phyloP scores from a whole-genome alignment of 2,329 filamentous ascomycete genomes.

The Phyllosticta citriasiana region DNA sequence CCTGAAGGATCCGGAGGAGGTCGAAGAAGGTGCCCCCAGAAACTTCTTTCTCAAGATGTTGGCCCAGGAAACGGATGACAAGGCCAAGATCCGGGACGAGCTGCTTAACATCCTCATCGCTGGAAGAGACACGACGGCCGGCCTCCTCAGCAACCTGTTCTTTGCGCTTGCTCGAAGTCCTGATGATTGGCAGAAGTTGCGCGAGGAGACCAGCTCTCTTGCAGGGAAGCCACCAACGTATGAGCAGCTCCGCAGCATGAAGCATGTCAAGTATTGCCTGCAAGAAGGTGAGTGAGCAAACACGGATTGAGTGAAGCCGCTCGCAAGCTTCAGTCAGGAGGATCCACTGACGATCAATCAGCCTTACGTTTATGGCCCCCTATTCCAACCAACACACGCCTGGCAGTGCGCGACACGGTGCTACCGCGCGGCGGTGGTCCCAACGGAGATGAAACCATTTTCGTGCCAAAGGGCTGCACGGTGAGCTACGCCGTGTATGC shows the following conservation, averaged over 20 bases:
- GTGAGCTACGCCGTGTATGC: slow-evolving; percentile 36
- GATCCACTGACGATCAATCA: slow-evolving; percentile 1
- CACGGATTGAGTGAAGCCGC: neutral
- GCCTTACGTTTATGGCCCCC: slow-evolving; percentile 44
- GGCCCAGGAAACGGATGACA: slow-evolving; percentile 35
- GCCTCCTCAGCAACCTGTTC: slow-evolving; percentile 30
- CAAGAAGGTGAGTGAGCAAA: slow-evolving; percentile 43
- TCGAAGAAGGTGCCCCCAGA: slow-evolving; percentile 12
- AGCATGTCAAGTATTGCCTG: slow-evolving; percentile 49
- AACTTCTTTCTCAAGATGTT: slow-evolving; percentile 40
- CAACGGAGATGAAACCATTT: slow-evolving; percentile 39
- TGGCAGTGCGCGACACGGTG: slow-evolving; percentile 38
- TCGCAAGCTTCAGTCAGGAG: neutral
- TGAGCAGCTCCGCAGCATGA: slow-evolving; percentile 47
- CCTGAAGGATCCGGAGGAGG: slow-evolving; percentile 18
- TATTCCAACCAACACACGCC: slow-evolving; percentile 44
- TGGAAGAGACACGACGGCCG: slow-evolving; percentile 31
- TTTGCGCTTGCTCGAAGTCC: slow-evolving; percentile 30
- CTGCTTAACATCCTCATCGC: slow-evolving; percentile 37
- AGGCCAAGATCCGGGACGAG: slow-evolving; percentile 32
- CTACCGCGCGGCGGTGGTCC: slow-evolving; percentile 42
- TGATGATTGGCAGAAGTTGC: slow-evolving; percentile 25
- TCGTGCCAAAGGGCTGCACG: slow-evolving; percentile 38
- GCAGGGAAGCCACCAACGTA: slow-evolving; percentile 39
- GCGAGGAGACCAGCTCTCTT: slow-evolving; percentile 22